Percentiles rank a stretch among this genome's conserved stretches.
phyloP scores from a whole-genome alignment of 345 rosid genomes.

The Corchorus capsularis region DNA sequence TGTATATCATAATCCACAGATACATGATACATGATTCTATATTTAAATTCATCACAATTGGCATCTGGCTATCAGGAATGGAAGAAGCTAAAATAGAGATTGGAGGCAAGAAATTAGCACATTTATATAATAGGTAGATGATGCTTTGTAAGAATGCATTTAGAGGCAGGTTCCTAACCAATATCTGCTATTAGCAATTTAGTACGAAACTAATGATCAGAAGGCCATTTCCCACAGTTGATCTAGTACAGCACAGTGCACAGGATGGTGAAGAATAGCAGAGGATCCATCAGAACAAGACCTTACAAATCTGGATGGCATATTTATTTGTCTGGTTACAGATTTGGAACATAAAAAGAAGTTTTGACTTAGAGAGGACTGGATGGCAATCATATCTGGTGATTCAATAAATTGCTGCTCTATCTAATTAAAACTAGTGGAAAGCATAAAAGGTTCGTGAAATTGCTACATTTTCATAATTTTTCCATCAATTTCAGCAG shows the following conservation, averaged over 20 bases:
- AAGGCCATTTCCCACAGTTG: background rate
- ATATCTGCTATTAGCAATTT: background rate
- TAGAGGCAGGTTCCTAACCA: background rate
- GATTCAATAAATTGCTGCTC: background rate
- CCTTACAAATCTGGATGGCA: background rate
- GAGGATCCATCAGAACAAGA: background rate
- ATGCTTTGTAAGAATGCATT: background rate
- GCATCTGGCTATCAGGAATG: background rate
- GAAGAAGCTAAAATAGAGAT: background rate
- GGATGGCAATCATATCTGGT: background rate
- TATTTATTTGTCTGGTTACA: slow-evolving; percentile 1
- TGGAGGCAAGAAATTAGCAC: slow-evolving; percentile 14
- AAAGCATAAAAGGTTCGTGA: background rate
- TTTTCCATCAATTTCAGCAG: background rate
- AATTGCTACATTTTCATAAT: background rate
- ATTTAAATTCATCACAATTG: background rate
- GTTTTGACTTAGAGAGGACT: background rate
- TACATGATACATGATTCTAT: background rate
- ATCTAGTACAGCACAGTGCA: background rate
- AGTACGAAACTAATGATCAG: background rate
- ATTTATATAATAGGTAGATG: background rate
- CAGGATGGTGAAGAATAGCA: background rate
- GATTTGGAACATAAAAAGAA: slow-evolving; percentile 15
- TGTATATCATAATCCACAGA: background rate
- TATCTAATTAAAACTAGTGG: background rate